These are phyloP conservation scores for Solanum acaule DNA, from an alignment of 257 asterid genomes.

Conservation along the genomic window DNA sequence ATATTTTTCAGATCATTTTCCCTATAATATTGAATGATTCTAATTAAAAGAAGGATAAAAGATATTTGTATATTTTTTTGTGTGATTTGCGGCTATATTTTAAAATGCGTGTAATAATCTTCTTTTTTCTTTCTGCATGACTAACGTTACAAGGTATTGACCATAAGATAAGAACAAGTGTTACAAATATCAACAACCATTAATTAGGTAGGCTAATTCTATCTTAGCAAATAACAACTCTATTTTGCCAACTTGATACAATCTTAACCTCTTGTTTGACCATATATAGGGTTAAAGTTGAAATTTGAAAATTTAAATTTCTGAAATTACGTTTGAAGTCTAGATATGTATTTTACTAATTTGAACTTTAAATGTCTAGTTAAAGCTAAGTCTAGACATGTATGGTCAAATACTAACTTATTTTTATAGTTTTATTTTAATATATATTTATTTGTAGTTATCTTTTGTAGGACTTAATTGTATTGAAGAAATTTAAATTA, in stretches of 20 bases:
- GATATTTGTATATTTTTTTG: neutral
- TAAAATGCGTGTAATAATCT: too few relatives aligned
- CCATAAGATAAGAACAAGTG: neutral
- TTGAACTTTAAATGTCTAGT: too few relatives aligned
- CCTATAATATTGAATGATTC: too few relatives aligned
- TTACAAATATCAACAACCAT: neutral
- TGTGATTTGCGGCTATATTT: neutral
- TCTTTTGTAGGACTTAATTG: neutral
- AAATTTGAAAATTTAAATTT: too few relatives aligned
- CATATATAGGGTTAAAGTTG: neutral
- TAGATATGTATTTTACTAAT: neutral
- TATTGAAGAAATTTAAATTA: neutral
- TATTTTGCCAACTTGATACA: neutral
- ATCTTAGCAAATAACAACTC: neutral
- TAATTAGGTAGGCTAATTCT: neutral
- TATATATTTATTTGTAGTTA: neutral
- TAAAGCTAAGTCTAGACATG: neutral
- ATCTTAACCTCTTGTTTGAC: neutral
- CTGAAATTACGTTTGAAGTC: neutral
- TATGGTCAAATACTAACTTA: neutral
- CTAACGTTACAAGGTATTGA: neutral
- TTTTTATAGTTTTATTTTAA: neutral
- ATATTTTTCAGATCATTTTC: accelerated
- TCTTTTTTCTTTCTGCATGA: neutral
- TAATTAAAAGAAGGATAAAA: too few relatives aligned